phyloP scores from a whole-genome alignment of 345 rosid genomes.

The Mercurialis annua region DNA sequence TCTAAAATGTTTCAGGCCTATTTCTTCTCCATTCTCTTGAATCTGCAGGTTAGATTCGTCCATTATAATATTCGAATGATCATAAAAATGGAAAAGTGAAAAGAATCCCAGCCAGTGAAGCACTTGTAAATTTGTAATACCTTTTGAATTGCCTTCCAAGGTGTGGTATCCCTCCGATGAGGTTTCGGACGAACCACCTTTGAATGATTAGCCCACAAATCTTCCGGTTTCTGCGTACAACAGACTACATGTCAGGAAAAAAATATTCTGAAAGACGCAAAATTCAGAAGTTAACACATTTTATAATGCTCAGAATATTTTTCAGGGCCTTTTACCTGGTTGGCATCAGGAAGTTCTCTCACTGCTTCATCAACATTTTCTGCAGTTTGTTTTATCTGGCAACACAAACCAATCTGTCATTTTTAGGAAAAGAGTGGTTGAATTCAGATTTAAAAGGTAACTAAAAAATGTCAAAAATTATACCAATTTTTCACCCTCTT shows the following conservation, averaged over 20 bases:
- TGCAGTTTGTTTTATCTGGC: slow-evolving; percentile 81
- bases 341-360: slow-evolving; percentile 95
- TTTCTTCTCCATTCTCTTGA: slow-evolving; percentile 58
- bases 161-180: slow-evolving; percentile 67
- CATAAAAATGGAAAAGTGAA: background rate
- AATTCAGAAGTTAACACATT: no score
- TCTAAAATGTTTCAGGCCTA: slow-evolving; percentile 74
- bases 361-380: slow-evolving; percentile 86
- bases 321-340: slow-evolving; percentile 76
- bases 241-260: no score
- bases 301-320: no score
- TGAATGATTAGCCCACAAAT: slow-evolving; percentile 87
- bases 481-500: slow-evolving; percentile 73
- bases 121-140: slow-evolving; percentile 25
- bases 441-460: background rate
- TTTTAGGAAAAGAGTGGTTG: background rate
- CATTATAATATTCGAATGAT: background rate
- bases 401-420: slow-evolving; percentile 10
- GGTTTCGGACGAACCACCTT: slow-evolving; percentile 77
- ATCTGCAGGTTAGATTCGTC: slow-evolving; percentile 33
- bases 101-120: background rate
- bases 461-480: slow-evolving; percentile 4
- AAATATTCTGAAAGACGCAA: no score
- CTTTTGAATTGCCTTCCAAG: slow-evolving; percentile 80
- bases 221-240: slow-evolving; percentile 81